Base-by-base conservation (phyloP, 768 basidiomycete species). In the Dictyophora rubrovolvata region DNA sequence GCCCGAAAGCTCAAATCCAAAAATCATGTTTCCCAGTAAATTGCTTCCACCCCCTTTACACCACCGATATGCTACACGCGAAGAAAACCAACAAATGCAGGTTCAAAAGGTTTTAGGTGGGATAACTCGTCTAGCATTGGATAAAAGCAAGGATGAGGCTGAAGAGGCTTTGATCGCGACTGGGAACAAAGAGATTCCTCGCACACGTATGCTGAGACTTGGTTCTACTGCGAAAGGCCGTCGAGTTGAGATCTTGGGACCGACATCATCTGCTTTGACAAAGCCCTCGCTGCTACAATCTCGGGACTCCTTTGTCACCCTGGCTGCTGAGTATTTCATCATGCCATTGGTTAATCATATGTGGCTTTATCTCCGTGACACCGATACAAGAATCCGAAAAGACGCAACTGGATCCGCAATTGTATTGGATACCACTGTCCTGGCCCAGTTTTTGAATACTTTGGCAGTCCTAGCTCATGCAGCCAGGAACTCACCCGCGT, bases 321-420 rank as follows among this genome's bases (percentile, higher is more conserved):
- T 98, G 23, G 92, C 93, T 0, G 89, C 89, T 0, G 91, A 93
- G 67, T 85, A 73, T 71, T 98, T 97, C 73, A 80, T 96, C 54
- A 81, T 85, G 60, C 96, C 96, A 0, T 75, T 98, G 55, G 80
- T 97, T 72, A 87, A 93, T 64, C 82, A 86, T n/a, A 96, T 98
- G 72, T 99, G 93, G 93, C 67, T 79, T n/a, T 91, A 94, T 72
- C 80, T 96, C 49, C 82, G 89, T 7, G 92, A 95, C 64, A 85
- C 89, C 65, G 84, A 88, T 64, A 77, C 80, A 1, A 79, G 90
- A 37, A 88, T 92, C 66, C 79, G 82, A 54, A 79, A 89, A 47
- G 86, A 86, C 1, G 76, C 79, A 1, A 82, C 87, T 0, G 91
- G 90, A 10, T 86, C 89, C 0, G 89, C 89, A 0, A 79, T 95